These are phyloP conservation scores for Botrytis squamosa DNA, from an alignment of 2,329 filamentous ascomycete genomes.

Conservation along the genomic window DNA sequence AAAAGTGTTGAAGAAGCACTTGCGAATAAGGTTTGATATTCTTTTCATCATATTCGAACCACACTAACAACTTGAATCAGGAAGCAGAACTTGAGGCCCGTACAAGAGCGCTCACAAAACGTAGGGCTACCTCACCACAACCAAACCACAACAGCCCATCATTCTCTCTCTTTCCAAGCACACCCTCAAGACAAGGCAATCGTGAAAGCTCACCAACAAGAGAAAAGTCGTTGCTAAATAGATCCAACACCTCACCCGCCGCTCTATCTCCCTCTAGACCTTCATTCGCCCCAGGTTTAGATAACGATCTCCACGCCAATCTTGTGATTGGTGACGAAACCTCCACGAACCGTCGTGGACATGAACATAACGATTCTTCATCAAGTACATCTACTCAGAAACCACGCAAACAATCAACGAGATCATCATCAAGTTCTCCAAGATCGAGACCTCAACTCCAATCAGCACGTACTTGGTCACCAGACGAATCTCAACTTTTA, in stretches of 20 bases:
- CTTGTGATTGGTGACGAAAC: constrained; percentile 20
- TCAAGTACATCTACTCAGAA: constrained; percentile 12
- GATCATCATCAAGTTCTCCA: constrained; percentile 15
- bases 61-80: constrained; percentile 32
- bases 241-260: constrained; percentile 57
- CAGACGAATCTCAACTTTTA: constrained; percentile 30
- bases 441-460: constrained; percentile 14
- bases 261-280: constrained; percentile 48
- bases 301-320: constrained; percentile 30
- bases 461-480: constrained; percentile 25
- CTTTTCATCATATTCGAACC: constrained; percentile 18
- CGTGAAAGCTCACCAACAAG: constrained; percentile 22
- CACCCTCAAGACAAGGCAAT: constrained; percentile 28
- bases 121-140: constrained; percentile 52
- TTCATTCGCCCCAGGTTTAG: constrained; percentile 29
- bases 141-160: constrained; percentile 46
- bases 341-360: neutral
- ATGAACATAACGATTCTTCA: constrained; percentile 10
- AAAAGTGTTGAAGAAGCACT: constrained; percentile 52
- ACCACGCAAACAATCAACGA: neutral
- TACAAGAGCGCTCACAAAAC: constrained; percentile 36
- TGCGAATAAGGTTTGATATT: constrained; percentile 39
- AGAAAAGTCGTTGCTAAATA: constrained; percentile 35
- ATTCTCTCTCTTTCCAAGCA: constrained; percentile 42
- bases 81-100: constrained; percentile 41